These are phyloP conservation scores for Ascochyta pisi DNA, from an alignment of 2,329 filamentous ascomycete genomes.

Conservation along the genomic window DNA sequence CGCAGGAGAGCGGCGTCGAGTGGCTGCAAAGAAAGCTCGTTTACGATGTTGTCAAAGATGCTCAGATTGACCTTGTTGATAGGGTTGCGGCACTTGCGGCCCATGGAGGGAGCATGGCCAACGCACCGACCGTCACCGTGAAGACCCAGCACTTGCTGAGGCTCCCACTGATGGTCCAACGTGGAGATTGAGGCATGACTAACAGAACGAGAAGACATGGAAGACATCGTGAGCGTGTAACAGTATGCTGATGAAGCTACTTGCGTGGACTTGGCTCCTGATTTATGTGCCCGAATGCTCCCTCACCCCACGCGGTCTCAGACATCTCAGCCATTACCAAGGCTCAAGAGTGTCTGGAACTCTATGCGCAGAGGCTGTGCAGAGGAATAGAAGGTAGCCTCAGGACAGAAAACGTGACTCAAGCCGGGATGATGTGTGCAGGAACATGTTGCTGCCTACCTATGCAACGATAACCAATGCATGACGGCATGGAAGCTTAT, in stretches of 20 bases:
- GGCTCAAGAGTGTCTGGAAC: not conserved
- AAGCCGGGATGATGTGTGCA: too few species aligned
- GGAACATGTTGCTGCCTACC: not conserved
- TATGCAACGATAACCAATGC: not conserved
- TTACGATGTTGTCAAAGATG: slow-evolving; percentile 4
- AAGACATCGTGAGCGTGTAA: not conserved
- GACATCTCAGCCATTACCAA: not conserved
- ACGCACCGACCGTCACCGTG: slow-evolving; percentile 15
- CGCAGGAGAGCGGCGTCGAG: slow-evolving; percentile 18
- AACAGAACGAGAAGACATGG: not conserved
- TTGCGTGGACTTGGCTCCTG: not conserved
- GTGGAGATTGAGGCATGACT: not conserved
- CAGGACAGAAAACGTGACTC: not conserved
- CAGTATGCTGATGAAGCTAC: not conserved
- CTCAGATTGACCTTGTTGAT: slow-evolving; percentile 5
- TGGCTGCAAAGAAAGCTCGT: slow-evolving; percentile 2
- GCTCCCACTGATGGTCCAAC: slow-evolving; percentile 13
- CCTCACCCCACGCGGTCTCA: not conserved
- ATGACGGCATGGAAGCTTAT: not conserved
- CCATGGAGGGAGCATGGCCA: slow-evolving; percentile 15
- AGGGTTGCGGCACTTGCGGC: slow-evolving; percentile 14
- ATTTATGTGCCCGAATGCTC: not conserved
- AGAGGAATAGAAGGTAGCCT: not conserved
- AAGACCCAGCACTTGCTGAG: slow-evolving; percentile 17
- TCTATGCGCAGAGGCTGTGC: slow-evolving; percentile 8